These are phyloP conservation scores for Candida oleophila DNA, from an alignment of 805 yeast species.

Conservation along the genomic window DNA sequence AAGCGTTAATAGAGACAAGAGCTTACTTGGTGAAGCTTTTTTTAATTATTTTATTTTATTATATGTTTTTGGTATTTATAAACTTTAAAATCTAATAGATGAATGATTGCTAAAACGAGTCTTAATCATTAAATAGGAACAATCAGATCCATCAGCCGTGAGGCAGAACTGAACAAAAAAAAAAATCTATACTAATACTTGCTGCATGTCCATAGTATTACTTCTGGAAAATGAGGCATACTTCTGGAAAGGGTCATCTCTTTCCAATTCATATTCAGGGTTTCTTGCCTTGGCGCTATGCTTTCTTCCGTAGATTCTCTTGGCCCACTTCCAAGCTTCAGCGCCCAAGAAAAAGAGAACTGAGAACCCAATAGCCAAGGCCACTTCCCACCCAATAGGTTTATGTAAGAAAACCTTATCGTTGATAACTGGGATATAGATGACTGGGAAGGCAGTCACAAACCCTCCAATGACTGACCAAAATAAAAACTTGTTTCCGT, in stretches of 20 bases:
- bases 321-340: constrained; percentile 67
- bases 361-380: constrained; percentile 61
- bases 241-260: constrained; percentile 59
- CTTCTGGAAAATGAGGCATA: constrained; percentile 59
- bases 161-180: background rate
- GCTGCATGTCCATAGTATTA: constrained; percentile 34
- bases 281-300: constrained; percentile 41
- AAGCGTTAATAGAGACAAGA: no score
- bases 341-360: constrained; percentile 56
- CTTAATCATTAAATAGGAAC: no score
- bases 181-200: background rate
- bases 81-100: background rate
- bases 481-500: constrained; percentile 74
- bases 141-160: no score
- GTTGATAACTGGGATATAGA: constrained; percentile 87
- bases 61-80: background rate
- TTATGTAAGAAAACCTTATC: constrained; percentile 69
- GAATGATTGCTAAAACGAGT: no score
- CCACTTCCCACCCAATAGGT: constrained; percentile 80
- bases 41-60: background rate
- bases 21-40: no score
- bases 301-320: constrained; percentile 54
- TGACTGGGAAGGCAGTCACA: constrained; percentile 72
- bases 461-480: constrained; percentile 79
- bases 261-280: constrained; percentile 65